Conservation (phyloP, 1,139 yeast species). For the Debaryomyces psychrophilus region DNA sequence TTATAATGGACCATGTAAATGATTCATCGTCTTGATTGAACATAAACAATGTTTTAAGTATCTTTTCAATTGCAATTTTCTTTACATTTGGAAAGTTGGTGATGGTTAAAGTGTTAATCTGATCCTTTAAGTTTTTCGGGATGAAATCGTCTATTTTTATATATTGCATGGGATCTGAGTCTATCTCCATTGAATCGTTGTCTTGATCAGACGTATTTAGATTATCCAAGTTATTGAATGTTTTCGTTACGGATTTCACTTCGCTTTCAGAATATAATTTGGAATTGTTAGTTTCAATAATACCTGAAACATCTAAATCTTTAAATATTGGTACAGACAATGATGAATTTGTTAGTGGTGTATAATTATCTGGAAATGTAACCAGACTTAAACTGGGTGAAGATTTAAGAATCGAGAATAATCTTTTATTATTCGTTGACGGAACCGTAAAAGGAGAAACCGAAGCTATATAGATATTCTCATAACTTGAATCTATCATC, state of each 20-base stretch:
- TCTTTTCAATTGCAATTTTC: constrained; percentile 31
- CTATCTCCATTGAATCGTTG: constrained; percentile 16
- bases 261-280: constrained; percentile 19
- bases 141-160: constrained; percentile 30
- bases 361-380: not conserved
- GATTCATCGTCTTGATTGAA: not conserved
- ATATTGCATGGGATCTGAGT: constrained; percentile 16
- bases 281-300: constrained; percentile 27
- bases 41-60: constrained; percentile 22
- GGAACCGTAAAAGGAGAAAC: constrained; percentile 22
- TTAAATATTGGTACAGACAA: constrained; percentile 26
- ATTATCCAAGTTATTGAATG: constrained; percentile 1
- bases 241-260: not conserved
- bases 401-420: constrained; percentile 19
- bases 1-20: constrained; percentile 34
- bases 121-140: constrained; percentile 40
- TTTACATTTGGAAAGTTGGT: constrained; percentile 38
- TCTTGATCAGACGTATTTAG: constrained; percentile 10
- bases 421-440: constrained; percentile 16
- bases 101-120: constrained; percentile 39
- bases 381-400: not conserved
- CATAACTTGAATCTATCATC: not conserved
- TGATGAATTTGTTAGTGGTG: not conserved
- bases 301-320: constrained; percentile 26
- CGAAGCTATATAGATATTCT: constrained; percentile 1